A percentile compares a stretch with the other conserved stretches of the same genome.
Evolutionary conservation across 768 basidiomycete species (phyloP).

Genomic region (Tylopilus intermedius): DNA sequence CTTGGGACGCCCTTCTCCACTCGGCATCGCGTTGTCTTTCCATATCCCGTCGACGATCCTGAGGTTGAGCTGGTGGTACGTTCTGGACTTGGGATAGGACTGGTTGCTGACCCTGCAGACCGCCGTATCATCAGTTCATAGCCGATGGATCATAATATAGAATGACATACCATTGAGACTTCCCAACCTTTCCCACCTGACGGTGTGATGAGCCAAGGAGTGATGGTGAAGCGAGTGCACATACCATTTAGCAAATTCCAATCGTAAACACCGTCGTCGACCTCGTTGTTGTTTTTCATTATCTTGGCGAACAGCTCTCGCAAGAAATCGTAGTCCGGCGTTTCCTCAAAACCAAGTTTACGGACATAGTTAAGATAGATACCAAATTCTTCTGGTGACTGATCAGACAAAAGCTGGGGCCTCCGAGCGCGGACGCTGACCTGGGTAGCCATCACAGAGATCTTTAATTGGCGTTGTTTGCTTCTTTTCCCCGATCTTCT

Average conservation of each 20-base stretch:
- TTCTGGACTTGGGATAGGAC: constrained; percentile 63
- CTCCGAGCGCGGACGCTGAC: constrained; percentile 38
- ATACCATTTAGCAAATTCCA: constrained; percentile 90
- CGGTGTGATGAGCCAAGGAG: constrained; percentile 5
- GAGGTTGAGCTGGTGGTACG: constrained; percentile 41
- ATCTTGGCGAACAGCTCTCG: constrained; percentile 93
- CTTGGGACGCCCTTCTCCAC: constrained; percentile 58
- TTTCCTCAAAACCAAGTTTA: constrained; percentile 98
- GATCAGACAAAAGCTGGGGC: constrained; percentile 6
- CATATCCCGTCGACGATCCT: constrained; percentile 56
- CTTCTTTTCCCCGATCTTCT: constrained; percentile 99
- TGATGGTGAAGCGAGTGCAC: constrained; percentile 9
- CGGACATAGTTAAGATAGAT: constrained; percentile 99
- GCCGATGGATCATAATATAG: background rate
- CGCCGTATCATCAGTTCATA: constrained; percentile 8
- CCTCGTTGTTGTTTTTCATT: constrained; percentile 83
- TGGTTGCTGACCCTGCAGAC: constrained; percentile 54
- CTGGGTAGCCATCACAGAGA: constrained; percentile 91
- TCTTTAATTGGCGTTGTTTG: constrained; percentile 98
- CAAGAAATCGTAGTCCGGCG: constrained; percentile 97
- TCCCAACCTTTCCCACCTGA: constrained; percentile 94
- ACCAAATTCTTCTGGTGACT: constrained; percentile 81
- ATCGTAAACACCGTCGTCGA: constrained; percentile 92
- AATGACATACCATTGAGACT: constrained; percentile 57
- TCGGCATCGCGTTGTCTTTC: constrained; percentile 52